Base-by-base conservation (phyloP, 805 yeast species). In the Trichomonascus vanleenenianus region DNA sequence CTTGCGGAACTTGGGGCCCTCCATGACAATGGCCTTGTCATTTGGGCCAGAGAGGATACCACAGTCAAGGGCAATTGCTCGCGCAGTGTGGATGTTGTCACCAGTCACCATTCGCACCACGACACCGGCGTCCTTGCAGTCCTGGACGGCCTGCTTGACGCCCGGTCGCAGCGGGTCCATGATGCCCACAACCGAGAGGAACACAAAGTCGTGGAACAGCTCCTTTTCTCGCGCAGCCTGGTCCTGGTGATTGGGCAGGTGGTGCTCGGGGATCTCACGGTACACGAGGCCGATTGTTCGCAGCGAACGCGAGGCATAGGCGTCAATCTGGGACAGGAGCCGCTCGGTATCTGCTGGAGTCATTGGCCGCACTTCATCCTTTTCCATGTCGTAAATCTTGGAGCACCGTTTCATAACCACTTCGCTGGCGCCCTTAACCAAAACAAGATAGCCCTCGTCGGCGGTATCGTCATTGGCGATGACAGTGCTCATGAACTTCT, bases 21-120 rank as follows among this genome's bases (percentile, higher is more conserved):
- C 97, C 88, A 93, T 85, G 47, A 80, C 84, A 12, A 82, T 72
- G 32, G 67, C 67, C 25, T 76, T 76, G 52, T 77, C 75, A 14
- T 74, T 62, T 42, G 76, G 76, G 11, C 52, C 43, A 9, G 71
- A 64, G 36, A 79, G 67, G 43, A 93, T 93, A 48, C 89, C 86
- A 69, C 97, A 93, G 45, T 81, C 82, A 49, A 74, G 69, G 2
- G 97, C 87, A 54, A 93, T 93, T 0, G 97, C 94, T 53, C 77
- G 79, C 3, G 98, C 99, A 2, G 99, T 93, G 38, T 79, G 67
- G 47, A 91, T 63, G 60, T 91, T 91, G 64, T 93, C 99, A 64
- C 99, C 99, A 16, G 99, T 93, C 39, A 93, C 97, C 98, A 93
- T 93, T 55, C 96, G 75, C 15, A 93, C 97, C 19, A 83, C 76